Percentiles rank a stretch among this genome's conserved stretches.
phyloP scores from a whole-genome alignment of 2,329 filamentous ascomycete species.

The Pseudogymnoascus sp. region DNA sequence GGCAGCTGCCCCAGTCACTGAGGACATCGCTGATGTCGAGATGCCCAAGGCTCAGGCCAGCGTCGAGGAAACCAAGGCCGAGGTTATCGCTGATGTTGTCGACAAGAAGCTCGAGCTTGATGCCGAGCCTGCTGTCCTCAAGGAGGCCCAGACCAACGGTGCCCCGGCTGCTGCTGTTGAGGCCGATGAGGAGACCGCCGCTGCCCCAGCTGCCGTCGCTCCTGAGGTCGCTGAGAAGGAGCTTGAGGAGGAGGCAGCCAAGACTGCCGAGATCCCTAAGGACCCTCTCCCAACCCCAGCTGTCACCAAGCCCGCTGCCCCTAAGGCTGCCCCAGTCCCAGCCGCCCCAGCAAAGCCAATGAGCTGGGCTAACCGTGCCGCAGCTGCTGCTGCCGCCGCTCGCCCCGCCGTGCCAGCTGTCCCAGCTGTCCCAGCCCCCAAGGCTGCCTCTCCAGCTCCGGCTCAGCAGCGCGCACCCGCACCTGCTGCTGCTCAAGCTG shows the following conservation, averaged over 20 bases:
- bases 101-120: constrained; percentile 64
- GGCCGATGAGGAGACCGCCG: constrained; percentile 31
- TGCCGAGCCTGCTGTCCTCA: constrained; percentile 29
- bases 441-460: constrained; percentile 44
- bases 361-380: constrained; percentile 65
- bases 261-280: constrained; percentile 52
- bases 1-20: constrained; percentile 11
- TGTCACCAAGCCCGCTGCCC: constrained; percentile 30
- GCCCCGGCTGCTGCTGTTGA: constrained; percentile 30
- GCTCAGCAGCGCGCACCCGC: constrained; percentile 45
- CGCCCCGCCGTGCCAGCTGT: constrained; percentile 40
- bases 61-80: constrained; percentile 28
- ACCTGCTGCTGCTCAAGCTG: constrained; percentile 32
- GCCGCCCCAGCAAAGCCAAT: constrained; percentile 53
- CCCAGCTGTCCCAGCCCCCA: constrained; percentile 37
- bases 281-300: constrained; percentile 49
- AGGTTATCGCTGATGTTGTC: constrained; percentile 44
- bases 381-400: constrained; percentile 47
- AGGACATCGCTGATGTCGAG: constrained; percentile 22
- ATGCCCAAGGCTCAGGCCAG: constrained; percentile 26
- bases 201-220: constrained; percentile 14
- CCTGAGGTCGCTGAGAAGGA: constrained; percentile 17
- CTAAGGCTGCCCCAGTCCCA: constrained; percentile 37
- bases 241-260: constrained; percentile 27
- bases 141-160: constrained; percentile 35